A percentile compares a stretch with the other conserved stretches of the same genome.
Evolutionary conservation across 2,329 filamentous ascomycete genomes (phyloP).

Genomic region (Aspergillus spinulosporus): DNA sequence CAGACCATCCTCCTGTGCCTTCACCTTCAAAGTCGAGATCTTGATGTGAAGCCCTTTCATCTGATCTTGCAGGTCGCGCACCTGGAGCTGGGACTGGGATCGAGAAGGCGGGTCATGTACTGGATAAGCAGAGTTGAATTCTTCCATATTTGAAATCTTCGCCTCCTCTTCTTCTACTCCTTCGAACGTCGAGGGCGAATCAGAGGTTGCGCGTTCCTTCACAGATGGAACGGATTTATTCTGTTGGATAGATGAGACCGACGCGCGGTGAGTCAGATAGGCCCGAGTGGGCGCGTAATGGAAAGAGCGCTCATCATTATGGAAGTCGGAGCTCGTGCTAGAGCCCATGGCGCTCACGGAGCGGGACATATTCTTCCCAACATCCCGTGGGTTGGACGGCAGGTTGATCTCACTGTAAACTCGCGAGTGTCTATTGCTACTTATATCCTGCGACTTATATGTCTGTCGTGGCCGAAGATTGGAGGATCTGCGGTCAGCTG

Average conservation of each 20-base stretch:
- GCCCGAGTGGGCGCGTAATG: constrained; percentile 33
- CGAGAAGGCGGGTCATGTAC: constrained; percentile 55
- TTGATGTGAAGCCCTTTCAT: constrained; percentile 83
- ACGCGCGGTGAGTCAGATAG: constrained; percentile 35
- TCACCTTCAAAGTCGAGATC: constrained; percentile 75
- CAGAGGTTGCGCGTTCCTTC: constrained; percentile 21
- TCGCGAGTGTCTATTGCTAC: constrained; percentile 56
- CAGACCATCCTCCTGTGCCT: constrained; percentile 75
- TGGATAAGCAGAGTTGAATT: constrained; percentile 40
- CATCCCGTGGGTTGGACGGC: constrained; percentile 34
- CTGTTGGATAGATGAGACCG: constrained; percentile 43
- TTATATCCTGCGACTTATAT: constrained; percentile 37
- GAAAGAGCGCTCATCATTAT: constrained; percentile 37
- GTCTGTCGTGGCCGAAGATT: constrained; percentile 46
- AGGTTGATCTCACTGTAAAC: constrained; percentile 63
- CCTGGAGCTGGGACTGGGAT: constrained; percentile 70
- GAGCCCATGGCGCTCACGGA: constrained; percentile 61
- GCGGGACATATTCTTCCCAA: constrained; percentile 52
- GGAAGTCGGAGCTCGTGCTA: constrained; percentile 32
- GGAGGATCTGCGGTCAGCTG: constrained; percentile 44
- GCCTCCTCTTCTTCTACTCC: constrained; percentile 29
- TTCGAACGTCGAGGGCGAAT: constrained; percentile 27
- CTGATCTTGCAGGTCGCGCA: constrained; percentile 75
- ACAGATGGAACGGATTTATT: constrained; percentile 7
- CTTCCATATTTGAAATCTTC: constrained; percentile 32